Conservation (phyloP, 768 basidiomycete species). For the Suillus weaverae region DNA sequence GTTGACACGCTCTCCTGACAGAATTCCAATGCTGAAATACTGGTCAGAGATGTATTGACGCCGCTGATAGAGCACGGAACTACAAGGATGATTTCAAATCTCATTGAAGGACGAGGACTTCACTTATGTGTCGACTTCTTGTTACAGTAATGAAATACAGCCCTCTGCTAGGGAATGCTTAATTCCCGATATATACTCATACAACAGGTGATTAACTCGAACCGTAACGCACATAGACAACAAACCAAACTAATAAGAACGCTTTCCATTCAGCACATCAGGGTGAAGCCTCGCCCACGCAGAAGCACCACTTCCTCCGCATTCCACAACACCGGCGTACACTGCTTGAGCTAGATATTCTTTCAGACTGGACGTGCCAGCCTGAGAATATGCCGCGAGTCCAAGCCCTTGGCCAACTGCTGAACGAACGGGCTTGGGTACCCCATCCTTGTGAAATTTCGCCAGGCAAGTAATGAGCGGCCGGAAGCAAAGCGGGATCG, state of each 20-base stretch:
- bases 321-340: constrained; percentile 38
- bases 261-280: neutral
- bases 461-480: constrained; percentile 37
- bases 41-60: neutral
- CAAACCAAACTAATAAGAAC: neutral
- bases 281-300: constrained; percentile 27
- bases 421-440: constrained; percentile 37
- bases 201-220: neutral
- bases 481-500: constrained; percentile 20
- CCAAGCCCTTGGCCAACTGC: constrained; percentile 35
- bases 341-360: constrained; percentile 43
- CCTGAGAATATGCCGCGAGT: constrained; percentile 36
- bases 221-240: neutral
- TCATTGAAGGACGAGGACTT: constrained; percentile 48
- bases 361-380: constrained; percentile 41
- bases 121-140: constrained; percentile 21
- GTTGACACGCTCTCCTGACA: neutral
- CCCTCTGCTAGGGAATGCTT: constrained; percentile 17
- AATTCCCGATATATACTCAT: constrained; percentile 14
- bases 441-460: constrained; percentile 32
- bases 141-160: constrained; percentile 23
- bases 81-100: neutral
- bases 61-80: neutral
- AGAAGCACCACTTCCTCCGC: constrained; percentile 37
- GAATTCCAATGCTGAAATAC: neutral